phyloP scores from a whole-genome alignment of 2,329 filamentous ascomycete species.

The Thelonectria olida region DNA sequence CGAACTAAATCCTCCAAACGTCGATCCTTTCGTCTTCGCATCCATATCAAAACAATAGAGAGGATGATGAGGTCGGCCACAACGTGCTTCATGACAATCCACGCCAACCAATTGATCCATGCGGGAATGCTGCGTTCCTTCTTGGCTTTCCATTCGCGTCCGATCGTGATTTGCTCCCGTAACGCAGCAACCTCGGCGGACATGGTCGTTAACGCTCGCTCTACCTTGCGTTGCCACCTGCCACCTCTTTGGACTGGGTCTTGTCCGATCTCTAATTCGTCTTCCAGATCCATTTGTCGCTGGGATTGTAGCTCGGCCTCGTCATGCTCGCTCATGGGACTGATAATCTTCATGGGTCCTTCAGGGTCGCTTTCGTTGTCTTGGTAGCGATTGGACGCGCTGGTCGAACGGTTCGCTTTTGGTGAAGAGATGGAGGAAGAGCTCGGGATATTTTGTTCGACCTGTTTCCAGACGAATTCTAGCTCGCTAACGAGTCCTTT shows the following conservation, averaged over 20 bases:
- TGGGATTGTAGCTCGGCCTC: slow-evolving; percentile 68
- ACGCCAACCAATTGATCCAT: slow-evolving; percentile 77
- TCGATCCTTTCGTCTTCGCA: slow-evolving; percentile 75
- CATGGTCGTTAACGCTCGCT: slow-evolving; percentile 86
- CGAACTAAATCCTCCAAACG: slow-evolving; percentile 79
- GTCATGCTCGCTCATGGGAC: slow-evolving; percentile 86
- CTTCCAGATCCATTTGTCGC: slow-evolving; percentile 55
- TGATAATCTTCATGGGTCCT: slow-evolving; percentile 74
- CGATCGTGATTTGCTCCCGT: slow-evolving; percentile 86
- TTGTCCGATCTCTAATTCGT: slow-evolving; percentile 52
- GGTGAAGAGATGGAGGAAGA: slow-evolving; percentile 68
- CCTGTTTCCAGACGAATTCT: slow-evolving; percentile 99
- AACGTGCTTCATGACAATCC: slow-evolving; percentile 77
- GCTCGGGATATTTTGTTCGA: slow-evolving; percentile 83
- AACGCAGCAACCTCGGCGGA: slow-evolving; percentile 92
- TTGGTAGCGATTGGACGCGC: slow-evolving; percentile 54
- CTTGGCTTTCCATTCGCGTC: slow-evolving; percentile 74
- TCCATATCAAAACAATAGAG: slow-evolving; percentile 73
- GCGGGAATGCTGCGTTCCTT: slow-evolving; percentile 71
- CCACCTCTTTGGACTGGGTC: slow-evolving; percentile 47
- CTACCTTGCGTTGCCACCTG: slow-evolving; percentile 84
- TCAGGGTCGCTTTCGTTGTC: slow-evolving; percentile 59
- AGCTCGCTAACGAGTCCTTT: slow-evolving; percentile 89
- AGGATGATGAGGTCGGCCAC: slow-evolving; percentile 76
- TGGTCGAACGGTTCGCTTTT: slow-evolving; percentile 50